Percentiles rank a stretch among this genome's conserved stretches.
phyloP scores from a whole-genome alignment of 2,329 filamentous ascomycete species.

The Eutypella sp. region DNA sequence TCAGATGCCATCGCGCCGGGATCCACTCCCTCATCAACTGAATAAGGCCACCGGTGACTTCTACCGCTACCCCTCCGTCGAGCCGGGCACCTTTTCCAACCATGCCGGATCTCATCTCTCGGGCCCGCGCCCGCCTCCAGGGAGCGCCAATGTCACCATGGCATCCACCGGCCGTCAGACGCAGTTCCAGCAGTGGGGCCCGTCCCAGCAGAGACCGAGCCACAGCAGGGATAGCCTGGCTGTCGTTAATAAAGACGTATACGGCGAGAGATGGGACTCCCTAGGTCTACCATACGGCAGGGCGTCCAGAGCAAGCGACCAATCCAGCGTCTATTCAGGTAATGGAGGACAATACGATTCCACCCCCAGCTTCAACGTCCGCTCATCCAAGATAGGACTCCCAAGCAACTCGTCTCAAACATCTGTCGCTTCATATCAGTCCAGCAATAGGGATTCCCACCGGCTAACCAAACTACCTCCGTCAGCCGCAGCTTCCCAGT shows the following conservation, averaged over 20 bases:
- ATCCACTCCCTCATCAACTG: slow-evolving; percentile 76
- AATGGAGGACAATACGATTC: slow-evolving; percentile 41
- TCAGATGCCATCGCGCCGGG: slow-evolving; percentile 57
- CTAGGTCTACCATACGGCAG: slow-evolving; percentile 19
- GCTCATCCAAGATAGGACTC: slow-evolving; percentile 47
- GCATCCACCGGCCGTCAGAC: slow-evolving; percentile 66
- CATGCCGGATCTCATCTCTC: slow-evolving; percentile 52
- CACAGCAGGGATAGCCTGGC: slow-evolving; percentile 50
- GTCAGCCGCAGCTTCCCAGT: slow-evolving; percentile 24
- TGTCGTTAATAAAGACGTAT: slow-evolving; percentile 40
- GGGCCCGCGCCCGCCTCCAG: slow-evolving; percentile 55
- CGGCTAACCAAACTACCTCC: slow-evolving; percentile 51
- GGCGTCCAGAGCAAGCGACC: slow-evolving; percentile 36
- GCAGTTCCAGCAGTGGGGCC: slow-evolving; percentile 74
- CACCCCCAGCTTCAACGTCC: slow-evolving; percentile 26
- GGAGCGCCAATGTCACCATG: slow-evolving; percentile 61
- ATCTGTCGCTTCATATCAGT: slow-evolving; percentile 44
- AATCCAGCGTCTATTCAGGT: slow-evolving; percentile 54
- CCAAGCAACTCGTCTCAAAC: slow-evolving; percentile 53
- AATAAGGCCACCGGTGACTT: slow-evolving; percentile 75
- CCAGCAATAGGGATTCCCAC: slow-evolving; percentile 50
- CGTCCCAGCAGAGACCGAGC: slow-evolving; percentile 20
- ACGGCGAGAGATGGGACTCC: slow-evolving; percentile 60
- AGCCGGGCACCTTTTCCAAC: slow-evolving; percentile 45
- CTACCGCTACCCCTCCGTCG: slow-evolving; percentile 81